Base-by-base conservation (phyloP, 345 rosid genomes). In the Hypericum androsaemum region DNA sequence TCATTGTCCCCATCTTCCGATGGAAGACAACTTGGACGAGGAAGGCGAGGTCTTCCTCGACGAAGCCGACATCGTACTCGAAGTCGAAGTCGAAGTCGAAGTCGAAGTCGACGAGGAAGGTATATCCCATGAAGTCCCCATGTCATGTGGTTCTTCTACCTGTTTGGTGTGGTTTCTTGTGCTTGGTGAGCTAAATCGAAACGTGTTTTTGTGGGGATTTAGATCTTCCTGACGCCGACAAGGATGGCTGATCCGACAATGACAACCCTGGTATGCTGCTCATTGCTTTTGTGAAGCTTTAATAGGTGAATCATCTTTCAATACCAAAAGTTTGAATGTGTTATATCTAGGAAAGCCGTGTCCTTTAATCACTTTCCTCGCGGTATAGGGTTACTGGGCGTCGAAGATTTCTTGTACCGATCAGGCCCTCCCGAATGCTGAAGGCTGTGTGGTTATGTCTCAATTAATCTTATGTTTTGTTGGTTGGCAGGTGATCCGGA, bases 181-280 rank as follows among this genome's bases (percentile, higher is more conserved):
- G 9, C 12, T 43, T 6, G 15, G 15, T 41, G 10, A 13, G 44
- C n/a, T 9, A 35, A 1, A 0, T 39, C 57, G 10, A 37, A 12
- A 17, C 38, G 12, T 16, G 8, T 13, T 0, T n/a, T n/a, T 10
- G 2, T 7, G 14, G 6, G 50, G 47, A 5, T 62, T 50, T 68
- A 88, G 96, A 85, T 65, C 89, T 87, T 72, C 98, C 96, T 14
- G 89, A 87, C 16, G 95, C 63, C 0, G 88, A 46, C 22, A 16
- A 46, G 7, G 50, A 76, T 1, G 82, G 58, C 45, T 68, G 57
- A 6, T 73, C 65, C 43, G 82, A 77, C 63, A 61, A 43, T 7
- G 53, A 63, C 13, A 36, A 16, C 61, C 2, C 10, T 22, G 75
- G 71, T 71, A 58, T 42, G 56, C 13, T 17, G 5, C 13, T 57